phyloP scores from a whole-genome alignment of 805 yeast species.

The Metschnikowia kofuensis region DNA sequence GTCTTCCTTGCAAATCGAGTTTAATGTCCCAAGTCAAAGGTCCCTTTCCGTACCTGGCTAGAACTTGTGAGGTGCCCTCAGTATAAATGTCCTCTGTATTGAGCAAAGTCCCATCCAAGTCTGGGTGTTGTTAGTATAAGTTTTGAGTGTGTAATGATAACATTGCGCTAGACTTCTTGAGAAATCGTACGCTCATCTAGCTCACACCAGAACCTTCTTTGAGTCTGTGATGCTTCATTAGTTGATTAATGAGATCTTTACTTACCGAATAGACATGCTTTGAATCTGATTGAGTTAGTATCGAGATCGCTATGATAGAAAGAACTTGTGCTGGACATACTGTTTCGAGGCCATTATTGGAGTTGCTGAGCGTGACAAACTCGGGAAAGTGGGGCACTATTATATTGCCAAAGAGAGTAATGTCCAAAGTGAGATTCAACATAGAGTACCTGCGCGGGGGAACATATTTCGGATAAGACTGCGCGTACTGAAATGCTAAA shows the following conservation, averaged over 20 bases:
- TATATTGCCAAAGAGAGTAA: no score
- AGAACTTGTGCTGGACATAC: not conserved
- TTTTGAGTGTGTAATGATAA: not conserved
- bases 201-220: no score
- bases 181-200: no score
- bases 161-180: no score
- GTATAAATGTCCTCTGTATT: conserved; percentile 94
- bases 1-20: conserved; percentile 83
- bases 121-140: conserved; percentile 31
- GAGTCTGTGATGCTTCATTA: not conserved
- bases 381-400: no score
- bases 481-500: no score
- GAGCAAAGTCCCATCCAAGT: conserved; percentile 93
- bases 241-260: conserved; percentile 10
- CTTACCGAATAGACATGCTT: conserved; percentile 73
- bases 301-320: not conserved
- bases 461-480: no score
- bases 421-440: no score
- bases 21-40: conserved; percentile 90
- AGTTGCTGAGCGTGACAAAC: no score
- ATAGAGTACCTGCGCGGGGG: no score
- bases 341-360: conserved; percentile 2
- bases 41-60: conserved; percentile 70
- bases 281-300: conserved; percentile 26
- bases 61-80: conserved; percentile 62